phyloP scores from a whole-genome alignment of 2,329 filamentous ascomycete species.

The Rosellinia necatrix region DNA sequence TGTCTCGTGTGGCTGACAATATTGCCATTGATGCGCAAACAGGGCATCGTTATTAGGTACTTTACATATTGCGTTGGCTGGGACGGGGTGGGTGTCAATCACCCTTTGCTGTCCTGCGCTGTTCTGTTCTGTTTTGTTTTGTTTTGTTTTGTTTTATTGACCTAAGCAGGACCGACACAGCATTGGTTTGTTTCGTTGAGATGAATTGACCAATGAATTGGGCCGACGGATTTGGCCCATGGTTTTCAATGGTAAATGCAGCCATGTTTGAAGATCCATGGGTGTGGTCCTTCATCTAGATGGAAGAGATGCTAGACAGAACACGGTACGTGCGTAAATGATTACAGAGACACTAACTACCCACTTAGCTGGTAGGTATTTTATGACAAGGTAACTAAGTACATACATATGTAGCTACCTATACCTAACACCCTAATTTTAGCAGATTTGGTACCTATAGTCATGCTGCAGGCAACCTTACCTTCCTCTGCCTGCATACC shows the following conservation, averaged over 20 bases:
- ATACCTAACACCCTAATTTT: too few species aligned
- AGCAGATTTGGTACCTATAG: too few species aligned
- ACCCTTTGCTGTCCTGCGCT: not conserved
- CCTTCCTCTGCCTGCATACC: too few species aligned
- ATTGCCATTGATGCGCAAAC: conserved; percentile 27
- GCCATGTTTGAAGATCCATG: conserved; percentile 22
- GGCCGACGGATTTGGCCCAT: too few species aligned
- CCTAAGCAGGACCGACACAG: not conserved
- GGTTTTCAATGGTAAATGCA: not conserved
- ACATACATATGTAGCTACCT: too few species aligned
- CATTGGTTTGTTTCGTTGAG: conserved; percentile 19
- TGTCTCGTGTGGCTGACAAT: conserved; percentile 29
- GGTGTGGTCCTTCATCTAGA: conserved; percentile 23
- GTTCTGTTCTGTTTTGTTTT: not conserved
- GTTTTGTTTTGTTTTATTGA: not conserved
- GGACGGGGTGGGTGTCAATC: conserved; percentile 3
- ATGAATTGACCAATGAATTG: conserved; percentile 10
- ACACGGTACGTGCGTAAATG: conserved; percentile 17
- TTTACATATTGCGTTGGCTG: conserved; percentile 13
- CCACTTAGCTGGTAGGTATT: not conserved
- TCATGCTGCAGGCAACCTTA: too few species aligned
- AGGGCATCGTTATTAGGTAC: conserved; percentile 1
- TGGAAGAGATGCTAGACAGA: conserved; percentile 14
- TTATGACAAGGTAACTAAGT: too few species aligned
- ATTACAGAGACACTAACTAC: too few species aligned